Evolutionary conservation across 257 asterid genomes (phyloP), one percentile per base, ranked within the genome.

Genomic region (Solanum chiquidenum): DNA sequence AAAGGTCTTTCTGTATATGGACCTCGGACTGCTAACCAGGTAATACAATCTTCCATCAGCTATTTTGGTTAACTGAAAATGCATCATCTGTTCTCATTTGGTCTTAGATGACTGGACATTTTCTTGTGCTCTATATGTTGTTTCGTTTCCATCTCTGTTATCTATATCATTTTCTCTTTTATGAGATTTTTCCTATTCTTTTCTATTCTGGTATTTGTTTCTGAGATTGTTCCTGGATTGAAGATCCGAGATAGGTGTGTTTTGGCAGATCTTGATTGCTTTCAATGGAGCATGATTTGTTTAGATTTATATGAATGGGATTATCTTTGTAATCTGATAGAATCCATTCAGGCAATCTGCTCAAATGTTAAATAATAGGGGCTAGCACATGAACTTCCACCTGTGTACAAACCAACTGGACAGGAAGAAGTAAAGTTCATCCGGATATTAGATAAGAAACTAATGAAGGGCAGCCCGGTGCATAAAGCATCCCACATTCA

Each of bases 11-110:
- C 72, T 91, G 91, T 95, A 87, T 97, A 96, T 91, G 98, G 98
- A 85, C 99, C 99, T 87, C 94, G 99, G 89, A 86, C 98, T 71
- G 91, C 92, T 87, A 86, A 52, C 90, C 98, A 96, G 99, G 99
- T 96, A 86, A 38, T 49, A 29, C 79, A 40, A 49, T 86, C 33
- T 74, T 86, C 38, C 31, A 16, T 79, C 42, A 16, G 44, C n/a
- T 18, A 82, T 9, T 20, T 18, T 79, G 35, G 42, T 82, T 34
- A 29, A 27, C 69, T 82, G 62, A 80, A 52, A 29, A 82, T 46
- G 69, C 85, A 49, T 46, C 85, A 80, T 82, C 12, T 82, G 29
- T 29, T 49, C 23, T 80, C 40, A 5, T 80, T 77, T 46, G 64
- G 9, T 79, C 18, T 75, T 21, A 12, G 27, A 37, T 74, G 83